Evolutionary conservation across 169 alveolate genomes (phyloP).

Genomic region (Plasmodium vinckei): DNA sequence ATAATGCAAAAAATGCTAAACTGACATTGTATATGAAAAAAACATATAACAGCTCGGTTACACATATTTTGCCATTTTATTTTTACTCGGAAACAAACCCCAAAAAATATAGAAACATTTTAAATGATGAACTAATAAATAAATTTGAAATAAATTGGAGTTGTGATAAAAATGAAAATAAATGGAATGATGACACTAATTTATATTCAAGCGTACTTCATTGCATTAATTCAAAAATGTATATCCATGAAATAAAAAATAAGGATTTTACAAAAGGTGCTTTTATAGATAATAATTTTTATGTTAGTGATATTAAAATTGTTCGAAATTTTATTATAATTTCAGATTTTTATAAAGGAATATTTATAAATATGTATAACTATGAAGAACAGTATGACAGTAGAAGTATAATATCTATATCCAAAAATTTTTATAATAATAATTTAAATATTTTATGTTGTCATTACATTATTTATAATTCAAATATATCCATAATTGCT

Average conservation of each 20-base stretch:
- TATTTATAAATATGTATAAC: slow-evolving; percentile 54
- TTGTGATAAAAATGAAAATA: background rate
- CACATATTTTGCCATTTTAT: slow-evolving; percentile 45
- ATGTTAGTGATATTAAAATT: slow-evolving; percentile 49
- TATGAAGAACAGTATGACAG: slow-evolving; percentile 71
- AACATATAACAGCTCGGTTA: slow-evolving; percentile 44
- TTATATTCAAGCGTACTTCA: slow-evolving; percentile 29
- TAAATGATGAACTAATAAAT: background rate
- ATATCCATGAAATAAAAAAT: slow-evolving; percentile 47
- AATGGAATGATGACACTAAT: background rate
- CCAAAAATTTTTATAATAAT: slow-evolving; percentile 18
- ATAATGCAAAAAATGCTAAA: slow-evolving; percentile 10
- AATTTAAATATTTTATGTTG: slow-evolving; percentile 56
- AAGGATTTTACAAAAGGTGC: slow-evolving; percentile 68
- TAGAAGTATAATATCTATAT: slow-evolving; percentile 59
- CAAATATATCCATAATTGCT: slow-evolving; percentile 36
- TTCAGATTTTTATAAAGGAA: slow-evolving; percentile 55
- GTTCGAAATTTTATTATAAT: slow-evolving; percentile 33
- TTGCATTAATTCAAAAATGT: slow-evolving; percentile 33
- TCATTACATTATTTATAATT: slow-evolving; percentile 31
- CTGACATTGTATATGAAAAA: slow-evolving; percentile 30
- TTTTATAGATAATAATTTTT: slow-evolving; percentile 53
- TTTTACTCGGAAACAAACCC: slow-evolving; percentile 13
- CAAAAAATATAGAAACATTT: background rate
- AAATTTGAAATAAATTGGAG: slow-evolving; percentile 11